A percentile compares a stretch with the other conserved stretches of the same genome.
phyloP scores from a whole-genome alignment of 768 basidiomycete genomes.

The Lactarius quietus region DNA sequence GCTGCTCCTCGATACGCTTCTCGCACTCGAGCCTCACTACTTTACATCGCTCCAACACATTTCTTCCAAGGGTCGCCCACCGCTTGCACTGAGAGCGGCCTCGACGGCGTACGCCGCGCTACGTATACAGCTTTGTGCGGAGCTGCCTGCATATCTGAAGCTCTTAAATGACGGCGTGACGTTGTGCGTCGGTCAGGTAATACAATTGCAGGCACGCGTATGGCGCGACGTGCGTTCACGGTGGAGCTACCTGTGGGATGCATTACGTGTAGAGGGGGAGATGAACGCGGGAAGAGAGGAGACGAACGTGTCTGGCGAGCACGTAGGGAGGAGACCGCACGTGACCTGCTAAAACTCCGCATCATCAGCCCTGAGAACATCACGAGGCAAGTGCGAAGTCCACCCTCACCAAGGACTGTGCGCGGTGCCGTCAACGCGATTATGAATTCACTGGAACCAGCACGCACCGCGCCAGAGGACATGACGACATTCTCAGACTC shows the following conservation, averaged over 20 bases:
- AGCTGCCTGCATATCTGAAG: conserved; percentile 59
- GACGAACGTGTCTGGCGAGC: conserved; percentile 70
- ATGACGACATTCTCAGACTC: neutral
- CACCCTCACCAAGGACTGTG: conserved; percentile 11
- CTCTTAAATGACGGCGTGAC: conserved; percentile 62
- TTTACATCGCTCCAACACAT: conserved; percentile 65
- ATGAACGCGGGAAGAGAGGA: conserved; percentile 63
- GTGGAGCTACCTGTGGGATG: no score
- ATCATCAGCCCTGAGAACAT: conserved; percentile 38
- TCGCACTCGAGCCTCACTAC: conserved; percentile 68
- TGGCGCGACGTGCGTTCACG: no score
- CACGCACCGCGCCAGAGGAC: conserved; percentile 13
- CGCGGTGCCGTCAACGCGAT: conserved; percentile 6
- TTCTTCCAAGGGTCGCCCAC: conserved; percentile 60
- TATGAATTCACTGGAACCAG: conserved; percentile 28
- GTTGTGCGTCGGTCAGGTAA: conserved; percentile 48
- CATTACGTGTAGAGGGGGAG: no score
- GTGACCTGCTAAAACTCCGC: conserved; percentile 41
- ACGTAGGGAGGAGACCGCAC: conserved; percentile 66
- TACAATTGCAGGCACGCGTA: conserved; percentile 54
- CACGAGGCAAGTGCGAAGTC: conserved; percentile 10
- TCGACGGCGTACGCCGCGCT: no score
- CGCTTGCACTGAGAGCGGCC: conserved; percentile 59
- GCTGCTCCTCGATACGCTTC: conserved; percentile 69
- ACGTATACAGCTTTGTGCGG: no score